phyloP scores from a whole-genome alignment of 805 yeast species.

The Zygosaccharomyces bisporus region DNA sequence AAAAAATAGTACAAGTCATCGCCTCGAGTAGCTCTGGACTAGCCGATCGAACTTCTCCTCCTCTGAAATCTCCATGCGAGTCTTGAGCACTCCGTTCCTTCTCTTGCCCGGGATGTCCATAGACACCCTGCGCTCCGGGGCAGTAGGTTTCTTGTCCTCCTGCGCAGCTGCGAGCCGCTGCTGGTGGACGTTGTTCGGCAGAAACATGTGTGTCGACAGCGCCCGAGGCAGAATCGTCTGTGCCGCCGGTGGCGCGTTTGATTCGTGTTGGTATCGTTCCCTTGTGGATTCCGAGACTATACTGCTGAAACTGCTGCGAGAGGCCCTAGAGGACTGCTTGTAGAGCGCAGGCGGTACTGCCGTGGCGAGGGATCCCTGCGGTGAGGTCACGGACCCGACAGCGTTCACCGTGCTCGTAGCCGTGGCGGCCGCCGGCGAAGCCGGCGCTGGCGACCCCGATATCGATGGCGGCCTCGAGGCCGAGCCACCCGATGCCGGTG shows the following conservation, averaged over 20 bases:
- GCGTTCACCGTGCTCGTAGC: conserved; percentile 25
- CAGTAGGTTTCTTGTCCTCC: not conserved
- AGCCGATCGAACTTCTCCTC: conserved; percentile 24
- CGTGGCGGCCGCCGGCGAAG: conserved; percentile 3
- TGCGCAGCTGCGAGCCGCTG: conserved; percentile 28
- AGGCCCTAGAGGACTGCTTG: conserved; percentile 5
- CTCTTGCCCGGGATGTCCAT: conserved; percentile 36
- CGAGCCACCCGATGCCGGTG: not conserved
- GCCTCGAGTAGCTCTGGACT: conserved; percentile 18
- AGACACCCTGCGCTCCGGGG: conserved; percentile 25
- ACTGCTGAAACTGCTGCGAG: conserved; percentile 31
- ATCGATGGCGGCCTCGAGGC: not conserved
- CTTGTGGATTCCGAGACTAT: conserved; percentile 38
- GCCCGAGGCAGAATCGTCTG: conserved; percentile 58
- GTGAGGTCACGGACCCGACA: conserved; percentile 32
- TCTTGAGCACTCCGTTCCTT: conserved; percentile 27
- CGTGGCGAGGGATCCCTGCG: conserved; percentile 11
- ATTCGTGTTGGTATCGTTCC: conserved; percentile 40
- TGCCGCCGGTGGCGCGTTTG: conserved; percentile 61
- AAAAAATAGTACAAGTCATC: conserved; percentile 2
- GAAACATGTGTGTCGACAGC: conserved; percentile 56
- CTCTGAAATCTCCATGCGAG: conserved; percentile 34
- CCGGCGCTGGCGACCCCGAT: conserved; percentile 1
- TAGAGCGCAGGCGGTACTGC: conserved; percentile 5
- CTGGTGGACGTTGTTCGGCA: conserved; percentile 43